phyloP scores from a whole-genome alignment of 2,329 filamentous ascomycete species.

The Diaporthe destruens region DNA sequence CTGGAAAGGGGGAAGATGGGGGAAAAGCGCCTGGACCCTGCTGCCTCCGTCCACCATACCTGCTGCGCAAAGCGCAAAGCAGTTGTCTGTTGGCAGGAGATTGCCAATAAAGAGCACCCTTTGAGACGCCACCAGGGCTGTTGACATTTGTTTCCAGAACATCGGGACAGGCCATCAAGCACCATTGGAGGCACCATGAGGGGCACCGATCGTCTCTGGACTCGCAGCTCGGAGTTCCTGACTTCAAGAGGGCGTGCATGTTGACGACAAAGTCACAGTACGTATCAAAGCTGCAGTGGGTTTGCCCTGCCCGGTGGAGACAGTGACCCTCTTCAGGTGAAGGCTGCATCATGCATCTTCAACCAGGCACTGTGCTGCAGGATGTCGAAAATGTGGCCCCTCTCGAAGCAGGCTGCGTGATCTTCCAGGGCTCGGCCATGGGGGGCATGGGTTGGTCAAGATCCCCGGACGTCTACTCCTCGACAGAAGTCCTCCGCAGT shows the following conservation, averaged over 20 bases:
- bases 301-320: constrained; percentile 20
- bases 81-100: constrained; percentile 21
- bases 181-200: constrained; percentile 33
- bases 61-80: constrained; percentile 23
- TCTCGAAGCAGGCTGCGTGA: constrained; percentile 16
- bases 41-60: constrained; percentile 34
- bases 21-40: constrained; percentile 21
- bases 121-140: constrained; percentile 27
- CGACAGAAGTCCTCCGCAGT: constrained; percentile 32
- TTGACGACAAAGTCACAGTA: constrained; percentile 16
- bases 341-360: constrained; percentile 21
- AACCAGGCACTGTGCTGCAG: constrained; percentile 36
- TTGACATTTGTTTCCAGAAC: constrained; percentile 29
- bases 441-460: constrained; percentile 7
- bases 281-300: neutral
- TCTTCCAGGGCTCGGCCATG: constrained; percentile 9
- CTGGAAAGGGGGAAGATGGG: constrained; percentile 20
- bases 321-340: constrained; percentile 29
- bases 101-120: constrained; percentile 26
- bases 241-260: constrained; percentile 12
- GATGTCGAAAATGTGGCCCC: neutral
- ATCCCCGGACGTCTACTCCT: neutral
- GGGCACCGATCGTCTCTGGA: constrained; percentile 27
- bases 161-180: constrained; percentile 11
- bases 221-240: neutral